Evolutionary conservation across 2,329 filamentous ascomycete genomes (phyloP), one percentile per base, ranked within the genome.

Genomic region (Nemania sp.): DNA sequence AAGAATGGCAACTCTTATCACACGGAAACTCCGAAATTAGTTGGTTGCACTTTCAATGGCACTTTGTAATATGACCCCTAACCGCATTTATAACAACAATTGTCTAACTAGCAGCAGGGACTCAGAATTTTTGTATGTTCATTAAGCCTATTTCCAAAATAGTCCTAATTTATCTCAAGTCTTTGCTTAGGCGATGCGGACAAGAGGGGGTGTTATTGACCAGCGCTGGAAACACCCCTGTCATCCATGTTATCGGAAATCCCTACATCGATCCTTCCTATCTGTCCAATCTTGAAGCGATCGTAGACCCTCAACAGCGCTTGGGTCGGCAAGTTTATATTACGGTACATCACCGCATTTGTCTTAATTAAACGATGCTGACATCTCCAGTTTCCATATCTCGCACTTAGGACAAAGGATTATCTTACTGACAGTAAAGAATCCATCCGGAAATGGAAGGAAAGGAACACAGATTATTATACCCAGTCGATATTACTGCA

Each of bases 301-400:
- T 47, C 43, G 8, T 18, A 18, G 43, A 47, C n/a, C 5, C 43
- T 7, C 11, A 47, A 18, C 43, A 13, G n/a, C n/a, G n/a, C 43
- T n/a, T 47, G n/a, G 43, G 43, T 20, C 43, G 43, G n/a, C 43
- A 47, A 18, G 43, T 47, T 13, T n/a, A 47, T 47, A 47, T 47
- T 18, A 18, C n/a, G n/a, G 43, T 47, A 47, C n/a, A 20, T 47
- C 43, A n/a, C n/a, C n/a, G n/a, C n/a, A n/a, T n/a, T n/a, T n/a
- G n/a, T n/a, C n/a, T n/a, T n/a, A n/a, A 47, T 22, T 47, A 4
- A 3, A 47, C 6, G 15, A 20, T 22, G 43, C 43, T 47, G 22
- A 47, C 18, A 47, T 22, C 4, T 47, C 10, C 10, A 47, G 43
- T 47, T 47, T 22, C 43, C 43, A 18, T 47, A 20, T 22, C 43